Evolutionary conservation across 1,284 basidiomycete genomes (phyloP), one percentile per base, ranked within the genome.

Genomic region (Veloboletus limbatus): DNA sequence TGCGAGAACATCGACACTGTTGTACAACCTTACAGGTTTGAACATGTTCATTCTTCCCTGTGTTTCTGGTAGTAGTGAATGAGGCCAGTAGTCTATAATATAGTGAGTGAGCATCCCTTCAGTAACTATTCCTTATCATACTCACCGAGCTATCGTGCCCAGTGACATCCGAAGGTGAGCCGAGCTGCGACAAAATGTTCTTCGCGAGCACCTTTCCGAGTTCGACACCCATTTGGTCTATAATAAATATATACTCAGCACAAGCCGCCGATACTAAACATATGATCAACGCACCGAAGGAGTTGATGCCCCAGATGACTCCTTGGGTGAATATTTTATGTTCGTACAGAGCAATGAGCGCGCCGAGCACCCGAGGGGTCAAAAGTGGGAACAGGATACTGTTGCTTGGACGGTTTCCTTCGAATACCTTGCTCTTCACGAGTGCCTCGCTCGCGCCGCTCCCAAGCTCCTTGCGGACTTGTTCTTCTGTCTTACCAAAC

Each of bases 241-340:
- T 14, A 53, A 26, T 21, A n/a, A n/a, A n/a, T 55, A 34, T 14
- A 16, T 8, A 6, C 32, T 54, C 4, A 63, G 32, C 32, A 28
- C 11, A 2, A 14, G 4, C 27, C 26, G 8, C 25, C 13, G n/a
- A 6, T 7, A 25, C 17, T 17, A 0, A 20, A 31, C 16, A 0
- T 1, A 20, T 3, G 8, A 13, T 20, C 13, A 9, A 62, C 79
- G 30, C 45, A 90, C 88, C 92, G 68, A 90, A 99, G 9, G 92
- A 96, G 78, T 99, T 99, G 77, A 99, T 97, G 37, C 92, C 91
- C 95, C 95, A 98, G 54, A 98, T 79, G 40, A 91, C 88, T 63
- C 96, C 96, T 69, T 99, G 97, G 0, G 91, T 88, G 69, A 97
- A 97, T 66, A 99, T 97, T 80, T 99, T 99, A 79, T 99, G 96